These are phyloP conservation scores for Alisma plantagoaquatica DNA, from an alignment of 106 monocot species.

Conservation along the genomic window DNA sequence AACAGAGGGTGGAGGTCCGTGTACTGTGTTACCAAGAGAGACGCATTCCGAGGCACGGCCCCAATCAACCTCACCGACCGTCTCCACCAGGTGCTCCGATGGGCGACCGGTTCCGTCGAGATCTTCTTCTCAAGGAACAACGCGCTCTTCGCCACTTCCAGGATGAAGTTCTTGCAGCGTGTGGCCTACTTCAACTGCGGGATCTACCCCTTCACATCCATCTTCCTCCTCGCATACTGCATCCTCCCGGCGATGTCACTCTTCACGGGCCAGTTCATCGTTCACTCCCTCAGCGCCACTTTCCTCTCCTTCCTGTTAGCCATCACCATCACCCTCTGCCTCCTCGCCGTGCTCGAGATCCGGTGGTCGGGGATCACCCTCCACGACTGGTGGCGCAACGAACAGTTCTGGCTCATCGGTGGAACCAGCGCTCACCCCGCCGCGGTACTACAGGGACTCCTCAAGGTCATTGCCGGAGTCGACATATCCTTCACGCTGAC, in stretches of 20 bases:
- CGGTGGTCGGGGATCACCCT: constrained; percentile 89
- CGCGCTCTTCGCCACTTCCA: constrained; percentile 56
- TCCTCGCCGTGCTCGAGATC: constrained; percentile 83
- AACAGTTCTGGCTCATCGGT: constrained; percentile 98
- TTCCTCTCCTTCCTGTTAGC: constrained; percentile 64
- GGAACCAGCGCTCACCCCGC: constrained; percentile 95
- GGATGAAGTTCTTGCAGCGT: constrained; percentile 91
- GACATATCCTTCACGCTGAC: constrained; percentile 93
- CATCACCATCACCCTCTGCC: constrained; percentile 69
- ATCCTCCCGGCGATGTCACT: constrained; percentile 75
- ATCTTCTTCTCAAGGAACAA: constrained; percentile 99
- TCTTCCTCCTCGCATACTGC: constrained; percentile 84
- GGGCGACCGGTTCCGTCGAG: constrained; percentile 99
- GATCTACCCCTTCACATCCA: constrained; percentile 90
- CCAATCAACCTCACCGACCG: constrained; percentile 94
- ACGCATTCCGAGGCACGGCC: constrained; percentile 90
- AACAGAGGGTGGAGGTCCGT: constrained; percentile 91
- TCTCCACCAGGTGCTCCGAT: constrained; percentile 92
- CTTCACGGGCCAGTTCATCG: constrained; percentile 91
- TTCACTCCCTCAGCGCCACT: constrained; percentile 46
- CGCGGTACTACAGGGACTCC: constrained; percentile 80
- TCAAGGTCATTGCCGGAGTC: constrained; percentile 85
- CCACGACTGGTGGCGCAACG: constrained; percentile 97
- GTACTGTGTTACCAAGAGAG: constrained; percentile 82
- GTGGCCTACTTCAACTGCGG: constrained; percentile 89